These are phyloP conservation scores for Ballota nigra DNA, from an alignment of 257 asterid species.

Conservation along the genomic window DNA sequence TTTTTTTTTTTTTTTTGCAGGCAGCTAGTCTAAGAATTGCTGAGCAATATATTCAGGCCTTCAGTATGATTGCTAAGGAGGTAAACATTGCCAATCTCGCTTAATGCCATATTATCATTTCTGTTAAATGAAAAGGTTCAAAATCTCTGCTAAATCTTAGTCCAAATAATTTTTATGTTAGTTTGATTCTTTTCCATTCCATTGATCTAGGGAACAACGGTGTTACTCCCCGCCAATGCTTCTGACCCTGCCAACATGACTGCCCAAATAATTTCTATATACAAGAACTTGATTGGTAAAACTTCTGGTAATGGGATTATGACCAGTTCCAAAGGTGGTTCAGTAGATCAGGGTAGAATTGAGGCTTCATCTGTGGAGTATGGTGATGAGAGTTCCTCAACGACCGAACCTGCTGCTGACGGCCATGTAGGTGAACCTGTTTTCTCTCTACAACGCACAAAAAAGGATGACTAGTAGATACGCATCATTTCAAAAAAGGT, in stretches of 20 bases:
- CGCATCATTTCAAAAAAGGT: background rate
- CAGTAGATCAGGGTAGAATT: conserved; percentile 12
- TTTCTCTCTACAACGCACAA: conserved; percentile 47
- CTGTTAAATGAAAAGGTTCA: background rate
- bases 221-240: conserved; percentile 73
- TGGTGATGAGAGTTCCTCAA: conserved; percentile 21
- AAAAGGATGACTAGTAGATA: conserved; percentile 19
- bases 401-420: conserved; percentile 7
- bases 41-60: conserved; percentile 87
- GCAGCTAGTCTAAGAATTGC: conserved; percentile 92
- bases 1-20: conserved; percentile 55
- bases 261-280: conserved; percentile 61
- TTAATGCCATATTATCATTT: background rate
- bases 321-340: conserved; percentile 21
- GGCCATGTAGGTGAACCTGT: conserved; percentile 24
- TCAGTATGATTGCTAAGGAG: conserved; percentile 77
- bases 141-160: background rate
- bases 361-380: conserved; percentile 19
- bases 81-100: conserved; percentile 33
- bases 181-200: background rate
- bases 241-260: conserved; percentile 71
- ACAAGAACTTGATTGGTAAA: conserved; percentile 53
- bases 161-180: background rate
- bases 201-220: conserved; percentile 63
- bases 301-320: conserved; percentile 14